These are phyloP conservation scores for Rhizoclosmatium sp. DNA, from an alignment of 192 early-diverging fungal genomes.

Conservation along the genomic window DNA sequence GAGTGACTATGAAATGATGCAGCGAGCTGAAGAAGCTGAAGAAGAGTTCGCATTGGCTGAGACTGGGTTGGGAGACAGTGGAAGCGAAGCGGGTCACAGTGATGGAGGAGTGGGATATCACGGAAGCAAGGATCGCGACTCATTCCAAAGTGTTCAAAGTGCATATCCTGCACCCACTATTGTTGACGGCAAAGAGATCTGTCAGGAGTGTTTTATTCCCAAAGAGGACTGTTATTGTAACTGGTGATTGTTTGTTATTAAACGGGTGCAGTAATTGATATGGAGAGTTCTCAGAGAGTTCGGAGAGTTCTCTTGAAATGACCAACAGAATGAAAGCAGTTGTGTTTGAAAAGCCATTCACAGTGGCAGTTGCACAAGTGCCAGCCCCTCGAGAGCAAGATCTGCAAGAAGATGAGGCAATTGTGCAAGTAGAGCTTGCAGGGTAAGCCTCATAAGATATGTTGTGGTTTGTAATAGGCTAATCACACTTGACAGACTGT, in stretches of 20 bases:
- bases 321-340: conserved; percentile 20
- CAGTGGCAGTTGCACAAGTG: conserved; percentile 3
- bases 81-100: conserved; percentile 8
- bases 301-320: no score
- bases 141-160: conserved; percentile 23
- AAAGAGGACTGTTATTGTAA: conserved; percentile 37
- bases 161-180: conserved; percentile 6
- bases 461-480: no score
- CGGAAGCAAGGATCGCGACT: conserved; percentile 14
- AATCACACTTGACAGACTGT: neutral
- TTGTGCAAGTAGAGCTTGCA: conserved; percentile 20
- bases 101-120: conserved; percentile 7
- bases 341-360: conserved; percentile 5
- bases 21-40: conserved; percentile 12
- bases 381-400: neutral
- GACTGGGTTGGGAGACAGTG: neutral
- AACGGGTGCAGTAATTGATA: no score
- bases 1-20: conserved; percentile 21
- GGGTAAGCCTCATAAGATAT: neutral
- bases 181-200: conserved; percentile 4
- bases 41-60: conserved; percentile 9
- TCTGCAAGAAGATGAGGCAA: conserved; percentile 14
- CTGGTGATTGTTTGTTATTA: neutral
- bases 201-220: conserved; percentile 37
- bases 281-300: no score